Base-by-base conservation (phyloP, 331 rosid species). In the Quercus tomentella region DNA sequence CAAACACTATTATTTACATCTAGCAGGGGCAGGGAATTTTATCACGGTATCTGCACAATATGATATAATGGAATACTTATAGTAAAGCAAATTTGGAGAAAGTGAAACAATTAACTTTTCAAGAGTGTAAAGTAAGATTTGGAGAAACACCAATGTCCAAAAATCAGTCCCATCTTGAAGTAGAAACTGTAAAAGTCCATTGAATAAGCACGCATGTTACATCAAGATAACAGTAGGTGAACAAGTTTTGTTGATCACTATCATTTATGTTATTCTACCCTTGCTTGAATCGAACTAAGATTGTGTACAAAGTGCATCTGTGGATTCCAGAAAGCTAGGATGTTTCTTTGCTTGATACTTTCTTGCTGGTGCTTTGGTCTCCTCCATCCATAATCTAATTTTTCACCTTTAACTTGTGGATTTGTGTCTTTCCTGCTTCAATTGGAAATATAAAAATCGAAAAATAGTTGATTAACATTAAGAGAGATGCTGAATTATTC, bases 401-500 rank as follows among this genome's bases (percentile, higher is more conserved):
- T 58, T 7, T 21, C 14, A 41, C 7, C 23, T 49, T 49, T 58
- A 8, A 22, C 65, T 33, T 18, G 51, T 31, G 25, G 11, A 67
- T 67, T 33, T 20, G 26, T 20, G 37, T 35, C 52, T 35, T 20
- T 33, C 72, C 51, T 20, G 72, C 28, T 67, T 49, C 37, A 6
- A 43, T 8, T 26, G 51, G 49, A 57, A 28, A 74, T 21, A 31
- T 14, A 23, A 20, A 49, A 71, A 41, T 18, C 1, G 31, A 49
- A 51, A 71, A 52, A 54, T 11, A 6, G 43, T 54, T 52, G 41
- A 28, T 17, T 21, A 55, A 76, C 70, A 28, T 6, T 58, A 23
- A 16, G 33, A 15, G 57, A 73, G 56, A 72, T 1, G 14, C 72
- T 62, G 55, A 33, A 57, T 86, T 84, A 93, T 61, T 90, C 99